Evolutionary conservation across 208 protist genomes (phyloP).

Genomic region (Wallacemonas sp.): DNA sequence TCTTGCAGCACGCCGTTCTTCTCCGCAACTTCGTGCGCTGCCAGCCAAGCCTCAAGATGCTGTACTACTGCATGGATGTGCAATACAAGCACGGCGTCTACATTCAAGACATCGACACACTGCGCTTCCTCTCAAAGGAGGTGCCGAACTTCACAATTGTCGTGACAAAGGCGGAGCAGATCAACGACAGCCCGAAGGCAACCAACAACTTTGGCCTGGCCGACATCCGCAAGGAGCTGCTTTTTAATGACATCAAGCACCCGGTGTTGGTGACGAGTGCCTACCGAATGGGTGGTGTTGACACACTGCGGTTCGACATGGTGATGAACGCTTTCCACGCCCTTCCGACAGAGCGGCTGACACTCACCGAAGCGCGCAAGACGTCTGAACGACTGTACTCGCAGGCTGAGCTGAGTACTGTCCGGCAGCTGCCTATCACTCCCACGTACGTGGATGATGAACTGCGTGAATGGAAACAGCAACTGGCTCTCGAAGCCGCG

Average conservation of each 20-base stretch:
- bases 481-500: slow-evolving; percentile 27
- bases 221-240: slow-evolving; percentile 77
- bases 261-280: slow-evolving; percentile 86
- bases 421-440: slow-evolving; percentile 61
- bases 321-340: slow-evolving; percentile 85
- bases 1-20: slow-evolving; percentile 82
- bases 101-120: slow-evolving; percentile 85
- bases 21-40: slow-evolving; percentile 79
- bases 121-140: slow-evolving; percentile 75
- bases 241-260: slow-evolving; percentile 80
- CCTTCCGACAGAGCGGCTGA: slow-evolving; percentile 79
- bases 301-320: slow-evolving; percentile 89
- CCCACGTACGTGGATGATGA: slow-evolving; percentile 70
- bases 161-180: slow-evolving; percentile 81
- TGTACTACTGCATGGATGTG: slow-evolving; percentile 92
- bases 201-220: slow-evolving; percentile 39
- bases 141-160: slow-evolving; percentile 91
- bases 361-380: slow-evolving; percentile 65
- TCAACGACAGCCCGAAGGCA: slow-evolving; percentile 39
- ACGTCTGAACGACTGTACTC: slow-evolving; percentile 78
- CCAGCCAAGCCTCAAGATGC: slow-evolving; percentile 86
- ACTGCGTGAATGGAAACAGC: slow-evolving; percentile 45
- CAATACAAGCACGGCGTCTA: slow-evolving; percentile 84
- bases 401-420: slow-evolving; percentile 69
- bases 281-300: slow-evolving; percentile 81